Evolutionary conservation across 1,284 basidiomycete species (phyloP).

Genomic region (Cerioporus squamosus): DNA sequence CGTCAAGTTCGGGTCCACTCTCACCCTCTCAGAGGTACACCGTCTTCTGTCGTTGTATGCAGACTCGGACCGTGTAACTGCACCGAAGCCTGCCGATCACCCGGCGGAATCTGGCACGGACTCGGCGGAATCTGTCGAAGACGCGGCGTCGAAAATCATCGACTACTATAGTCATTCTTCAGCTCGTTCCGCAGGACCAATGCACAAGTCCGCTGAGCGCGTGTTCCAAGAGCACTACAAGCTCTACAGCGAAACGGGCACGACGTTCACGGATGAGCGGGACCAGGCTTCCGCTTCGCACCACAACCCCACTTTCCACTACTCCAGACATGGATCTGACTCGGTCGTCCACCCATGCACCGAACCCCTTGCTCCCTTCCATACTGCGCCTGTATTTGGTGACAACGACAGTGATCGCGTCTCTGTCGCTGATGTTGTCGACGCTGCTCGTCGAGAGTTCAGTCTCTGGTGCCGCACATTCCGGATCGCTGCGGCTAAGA

Average conservation of each 20-base stretch:
- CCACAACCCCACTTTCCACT: conserved; percentile 52
- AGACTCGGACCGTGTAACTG: neutral
- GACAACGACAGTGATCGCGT: neutral
- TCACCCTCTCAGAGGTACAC: conserved; percentile 48
- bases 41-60: conserved; percentile 47
- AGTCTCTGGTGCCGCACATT: neutral
- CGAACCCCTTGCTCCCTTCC: conserved; percentile 49
- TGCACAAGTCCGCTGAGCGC: neutral
- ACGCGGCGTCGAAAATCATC: too few species aligned
- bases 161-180: neutral
- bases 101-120: too few species aligned
- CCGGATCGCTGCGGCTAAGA: neutral
- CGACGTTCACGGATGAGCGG: conserved; percentile 36
- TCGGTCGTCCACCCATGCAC: conserved; percentile 50
- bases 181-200: neutral
- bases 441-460: neutral
- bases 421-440: neutral
- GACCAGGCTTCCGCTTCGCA: conserved; percentile 30
- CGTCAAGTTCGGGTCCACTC: conserved; percentile 42
- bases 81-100: neutral
- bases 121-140: too few species aligned
- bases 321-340: conserved; percentile 42
- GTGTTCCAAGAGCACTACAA: neutral
- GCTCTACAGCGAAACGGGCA: conserved; percentile 27
- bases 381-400: conserved; percentile 43